Base-by-base conservation (phyloP, 108 stramenopile species). In the Epipyxis sp. region DNA sequence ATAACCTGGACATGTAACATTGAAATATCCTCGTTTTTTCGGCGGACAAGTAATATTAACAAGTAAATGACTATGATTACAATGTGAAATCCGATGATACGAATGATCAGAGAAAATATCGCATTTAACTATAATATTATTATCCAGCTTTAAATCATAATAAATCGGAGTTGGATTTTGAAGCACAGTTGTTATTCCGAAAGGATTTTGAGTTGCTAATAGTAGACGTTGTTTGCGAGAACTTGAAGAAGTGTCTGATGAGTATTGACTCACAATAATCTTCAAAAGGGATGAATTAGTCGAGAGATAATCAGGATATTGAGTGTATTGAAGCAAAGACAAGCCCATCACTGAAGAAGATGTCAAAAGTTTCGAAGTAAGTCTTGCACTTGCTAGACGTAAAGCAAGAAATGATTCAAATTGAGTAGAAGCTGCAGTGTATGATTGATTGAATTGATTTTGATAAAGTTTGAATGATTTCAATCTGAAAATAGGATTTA, bases 41-140 rank as follows among this genome's bases (percentile, higher is more conserved):
- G 25, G 30, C 25, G 34, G 61, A 25, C 61, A 65, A 29, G 61
- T 65, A 3, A 65, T 13, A 65, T 65, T 65, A 16, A 65, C 61
- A 6, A 35, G 6, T 10, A 32, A 32, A 37, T 6, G 27, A 37
- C 34, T 32, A 10, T 16, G 61, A 65, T 32, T 32, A 35, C 13
- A 6, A 10, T 3, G 3, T 29, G 34, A 37, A 3, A 65, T 32
- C 6, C 3, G 34, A 32, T 65, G 34, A 35, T 16, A 10, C 13
- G 61, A 32, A 10, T 37, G 20, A 37, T 32, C 34, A 16, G 30
- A 65, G 61, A 3, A 25, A 37, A n/a, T n/a, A 57, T 37, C 35
- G 61, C 61, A 65, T 29, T 25, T 65, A 16, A 65, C 3, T 6
- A 32, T 65, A 37, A 65, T 25, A 37, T 35, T 37, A 3, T 3